Evolutionary conservation across 1,284 basidiomycete genomes (phyloP).

Genomic region (Athelia sp.): DNA sequence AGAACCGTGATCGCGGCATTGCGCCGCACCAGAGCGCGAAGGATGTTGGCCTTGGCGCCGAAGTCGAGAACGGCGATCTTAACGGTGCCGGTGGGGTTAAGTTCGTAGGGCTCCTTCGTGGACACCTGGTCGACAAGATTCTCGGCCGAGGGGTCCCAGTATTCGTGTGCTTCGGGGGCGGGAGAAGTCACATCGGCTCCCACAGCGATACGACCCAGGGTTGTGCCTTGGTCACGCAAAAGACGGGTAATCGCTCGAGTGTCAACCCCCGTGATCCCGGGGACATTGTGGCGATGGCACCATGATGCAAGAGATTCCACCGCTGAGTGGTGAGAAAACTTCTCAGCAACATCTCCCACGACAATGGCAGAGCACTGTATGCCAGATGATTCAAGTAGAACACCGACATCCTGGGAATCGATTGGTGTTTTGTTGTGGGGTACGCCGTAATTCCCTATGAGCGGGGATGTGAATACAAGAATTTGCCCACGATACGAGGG

Average conservation of each 20-base stretch:
- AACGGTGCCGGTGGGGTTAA: constrained; percentile 86
- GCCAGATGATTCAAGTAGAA: constrained; percentile 84
- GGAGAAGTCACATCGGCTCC: constrained; percentile 70
- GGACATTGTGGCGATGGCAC: constrained; percentile 89
- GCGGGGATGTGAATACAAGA: constrained; percentile 95
- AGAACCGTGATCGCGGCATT: constrained; percentile 92
- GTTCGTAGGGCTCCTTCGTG: constrained; percentile 78
- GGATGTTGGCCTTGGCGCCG: constrained; percentile 96
- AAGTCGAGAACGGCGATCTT: constrained; percentile 97
- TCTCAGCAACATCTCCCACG: constrained; percentile 92
- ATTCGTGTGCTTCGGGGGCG: constrained; percentile 61
- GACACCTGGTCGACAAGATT: constrained; percentile 95
- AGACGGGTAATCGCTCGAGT: constrained; percentile 95
- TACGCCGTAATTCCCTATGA: constrained; percentile 99
- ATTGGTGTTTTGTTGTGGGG: constrained; percentile 76
- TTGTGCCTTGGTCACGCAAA: constrained; percentile 95
- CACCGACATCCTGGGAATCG: constrained; percentile 81
- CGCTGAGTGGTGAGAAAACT: constrained; percentile 92
- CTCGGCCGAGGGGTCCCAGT: constrained; percentile 89
- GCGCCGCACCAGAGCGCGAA: constrained; percentile 87
- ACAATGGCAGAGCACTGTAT: constrained; percentile 93
- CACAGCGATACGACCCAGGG: constrained; percentile 86
- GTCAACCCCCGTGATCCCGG: constrained; percentile 95
- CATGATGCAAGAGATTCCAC: constrained; percentile 91
- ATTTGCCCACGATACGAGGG: constrained; percentile 98